phyloP scores from a whole-genome alignment of 2,329 filamentous ascomycete species.

The Pyricularia sp. region DNA sequence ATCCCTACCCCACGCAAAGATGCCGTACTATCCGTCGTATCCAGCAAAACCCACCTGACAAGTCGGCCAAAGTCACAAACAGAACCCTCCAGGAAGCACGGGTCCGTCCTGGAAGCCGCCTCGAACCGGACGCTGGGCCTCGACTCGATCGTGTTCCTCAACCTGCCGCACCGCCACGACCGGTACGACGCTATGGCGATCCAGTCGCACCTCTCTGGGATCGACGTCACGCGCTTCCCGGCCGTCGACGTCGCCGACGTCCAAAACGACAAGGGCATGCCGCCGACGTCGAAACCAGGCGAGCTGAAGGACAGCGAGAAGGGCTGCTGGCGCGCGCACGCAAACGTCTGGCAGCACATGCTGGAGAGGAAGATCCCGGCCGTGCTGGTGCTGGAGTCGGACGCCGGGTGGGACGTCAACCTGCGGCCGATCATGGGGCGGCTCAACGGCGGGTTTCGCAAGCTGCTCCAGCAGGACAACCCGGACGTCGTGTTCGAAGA shows the following conservation, averaged over 20 bases:
- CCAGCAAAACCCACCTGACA: background rate
- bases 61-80: background rate
- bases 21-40: background rate
- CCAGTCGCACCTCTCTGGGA: conserved; percentile 14
- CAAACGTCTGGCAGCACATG: conserved; percentile 17
- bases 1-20: background rate
- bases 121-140: conserved; percentile 15
- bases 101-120: background rate
- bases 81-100: background rate
- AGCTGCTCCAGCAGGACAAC: conserved; percentile 9
- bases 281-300: conserved; percentile 11
- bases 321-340: conserved; percentile 16
- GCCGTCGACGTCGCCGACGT: conserved; percentile 12
- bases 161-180: conserved; percentile 13
- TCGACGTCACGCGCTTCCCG: conserved; percentile 12
- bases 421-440: conserved; percentile 12
- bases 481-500: conserved; percentile 1
- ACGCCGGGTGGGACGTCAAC: conserved; percentile 17
- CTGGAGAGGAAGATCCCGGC: conserved; percentile 11
- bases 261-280: conserved; percentile 12
- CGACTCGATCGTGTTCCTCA: conserved; percentile 14
- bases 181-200: conserved; percentile 14
- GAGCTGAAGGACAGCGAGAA: conserved; percentile 11
- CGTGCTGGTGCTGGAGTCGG: conserved; percentile 16
- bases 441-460: conserved; percentile 12